Evolutionary conservation across 139 green algal genomes (phyloP), one percentile per base, ranked within the genome.

Genomic region (Monoraphidium neglectum): DNA sequence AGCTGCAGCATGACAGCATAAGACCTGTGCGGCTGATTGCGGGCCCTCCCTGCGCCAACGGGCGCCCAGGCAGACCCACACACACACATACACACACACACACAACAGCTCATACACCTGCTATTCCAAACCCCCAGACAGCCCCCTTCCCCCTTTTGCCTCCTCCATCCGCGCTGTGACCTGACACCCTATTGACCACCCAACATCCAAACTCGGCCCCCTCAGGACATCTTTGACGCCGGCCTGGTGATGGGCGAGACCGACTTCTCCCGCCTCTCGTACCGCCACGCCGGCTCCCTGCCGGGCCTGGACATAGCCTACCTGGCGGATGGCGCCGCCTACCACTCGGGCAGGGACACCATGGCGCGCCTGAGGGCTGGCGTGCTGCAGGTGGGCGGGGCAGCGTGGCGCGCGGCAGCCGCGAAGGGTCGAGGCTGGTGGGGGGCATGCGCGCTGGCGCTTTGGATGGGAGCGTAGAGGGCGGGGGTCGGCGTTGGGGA

Each of bases 221-320:
- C 56, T 13, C 62, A 79, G 73, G 73, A 79, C 38, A 57, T 73
- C 4, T 79, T 79, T 73, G 73, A 79, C 47, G 63, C 63, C 12
- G 74, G 74, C 3, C 53, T 80, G 30, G 74, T 80, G 30, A n/a
- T 80, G 21, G 74, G 74, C 18, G 74, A 80, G 43, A 80, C 74
- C 8, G 74, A 80, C 38, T 80, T 54, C 51, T 51, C 60, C 5
- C 74, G 71, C 60, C 54, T 80, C 30, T 75, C 65, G 12, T 80
- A 80, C 40, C 53, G 49, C 1, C 36, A 80, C 49, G 23, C 49
- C 28, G 74, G 74, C 1, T 28, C 37, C 1, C 74, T 80, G 53
- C 74, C 74, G 13, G 74, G 74, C 28, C 68, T 80, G 32, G 74
- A 80, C 40, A 56, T 80, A 2, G 65, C 74, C 3, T 74, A 74